Conservation (phyloP, 2,329 filamentous ascomycete species). For the Knoxdaviesia capensis region DNA sequence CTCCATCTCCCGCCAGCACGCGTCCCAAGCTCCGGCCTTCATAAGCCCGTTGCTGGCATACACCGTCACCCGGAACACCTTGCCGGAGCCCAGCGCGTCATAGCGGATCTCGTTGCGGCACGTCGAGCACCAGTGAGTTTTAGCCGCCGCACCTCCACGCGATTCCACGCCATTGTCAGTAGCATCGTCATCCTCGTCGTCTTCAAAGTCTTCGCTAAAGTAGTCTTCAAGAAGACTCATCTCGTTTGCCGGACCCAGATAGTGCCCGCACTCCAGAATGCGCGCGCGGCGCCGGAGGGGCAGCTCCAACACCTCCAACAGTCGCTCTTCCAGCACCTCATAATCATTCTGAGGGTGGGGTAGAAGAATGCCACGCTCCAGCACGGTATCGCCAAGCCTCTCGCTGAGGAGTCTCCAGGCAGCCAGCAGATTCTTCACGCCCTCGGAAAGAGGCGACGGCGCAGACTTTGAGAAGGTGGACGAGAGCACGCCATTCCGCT, state of each 20-base stretch:
- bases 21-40: conserved; percentile 76
- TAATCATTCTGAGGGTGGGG: conserved; percentile 66
- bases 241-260: conserved; percentile 40
- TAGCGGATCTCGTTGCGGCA: conserved; percentile 34
- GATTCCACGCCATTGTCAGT: neutral
- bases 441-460: conserved; percentile 15
- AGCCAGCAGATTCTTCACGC: conserved; percentile 31
- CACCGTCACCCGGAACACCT: conserved; percentile 61
- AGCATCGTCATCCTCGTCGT: conserved; percentile 19
- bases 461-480: too few relatives aligned
- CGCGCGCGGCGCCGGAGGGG: conserved; percentile 42
- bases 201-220: conserved; percentile 19
- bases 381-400: conserved; percentile 50
- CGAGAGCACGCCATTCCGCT: conserved; percentile 7
- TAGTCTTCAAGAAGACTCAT: conserved; percentile 19
- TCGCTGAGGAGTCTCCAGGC: conserved; percentile 49
- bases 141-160: conserved; percentile 6
- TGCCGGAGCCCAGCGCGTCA: conserved; percentile 29
- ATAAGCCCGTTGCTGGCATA: conserved; percentile 93
- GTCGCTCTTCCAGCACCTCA: conserved; percentile 56
- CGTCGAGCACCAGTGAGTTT: conserved; percentile 34
- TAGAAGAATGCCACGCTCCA: conserved; percentile 53
- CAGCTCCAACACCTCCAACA: conserved; percentile 56
- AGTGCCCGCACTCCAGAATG: conserved; percentile 59
- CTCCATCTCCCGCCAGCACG: conserved; percentile 96